A percentile compares a stretch with the other conserved stretches of the same genome.
phyloP scores from a whole-genome alignment of 164 flowering plant species.

The grape (Vitis vinifera) region ASM3070453v1 NC_081809.1:20852501-20853000 shows the following conservation, averaged over 20 bases:
- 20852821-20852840: conserved; percentile 62
- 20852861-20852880: conserved; percentile 37
- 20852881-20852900: conserved; percentile 5
- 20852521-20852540: conserved; percentile 72
- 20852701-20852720: too few relatives aligned
- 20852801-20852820: conserved; percentile 64
- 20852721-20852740: too few relatives aligned
- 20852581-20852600: conserved; percentile 91
- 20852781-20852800: conserved; percentile 68
- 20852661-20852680: conserved; percentile 42
- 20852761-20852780: conserved; percentile 99
- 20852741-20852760: conserved; percentile 21
- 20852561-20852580: conserved; percentile 71
- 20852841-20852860: conserved; percentile 69
- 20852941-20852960: too few relatives aligned
- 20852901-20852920: not conserved
- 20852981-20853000: too few relatives aligned
- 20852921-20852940: too few relatives aligned
- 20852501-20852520: conserved; percentile 65
- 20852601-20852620: conserved; percentile 82
- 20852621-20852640: conserved; percentile 91
- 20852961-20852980: too few relatives aligned
- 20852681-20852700: too few relatives aligned
- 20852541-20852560: conserved; percentile 63
- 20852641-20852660: conserved; percentile 84